Conservation (phyloP, 768 basidiomycete species). For the Leccinum truebloodii region DNA sequence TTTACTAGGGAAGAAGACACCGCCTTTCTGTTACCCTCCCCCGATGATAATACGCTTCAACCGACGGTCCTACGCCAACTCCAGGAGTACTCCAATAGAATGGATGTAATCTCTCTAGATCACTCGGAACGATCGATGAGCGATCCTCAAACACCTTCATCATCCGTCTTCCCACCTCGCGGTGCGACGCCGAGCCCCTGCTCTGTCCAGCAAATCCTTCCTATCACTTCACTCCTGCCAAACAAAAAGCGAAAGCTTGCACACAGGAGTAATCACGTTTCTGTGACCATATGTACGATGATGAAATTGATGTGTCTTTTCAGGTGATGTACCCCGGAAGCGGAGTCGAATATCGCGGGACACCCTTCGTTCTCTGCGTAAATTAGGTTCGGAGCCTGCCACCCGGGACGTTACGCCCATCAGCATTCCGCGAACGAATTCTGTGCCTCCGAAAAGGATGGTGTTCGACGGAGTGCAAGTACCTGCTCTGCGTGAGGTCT, state of each 20-base stretch:
- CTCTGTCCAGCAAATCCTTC: not conserved
- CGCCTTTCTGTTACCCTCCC: constrained; percentile 10
- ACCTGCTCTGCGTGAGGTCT: constrained; percentile 23
- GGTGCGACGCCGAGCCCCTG: not conserved
- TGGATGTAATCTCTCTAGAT: not conserved
- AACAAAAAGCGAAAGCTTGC: constrained; percentile 16
- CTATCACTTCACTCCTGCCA: not conserved
- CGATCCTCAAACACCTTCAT: not conserved
- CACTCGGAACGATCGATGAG: constrained; percentile 5
- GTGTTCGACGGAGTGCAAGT: constrained; percentile 35
- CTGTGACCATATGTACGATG: not conserved
- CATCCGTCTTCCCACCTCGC: not conserved
- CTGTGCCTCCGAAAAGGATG: constrained; percentile 24
- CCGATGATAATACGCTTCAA: constrained; percentile 3
- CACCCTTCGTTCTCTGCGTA: constrained; percentile 15
- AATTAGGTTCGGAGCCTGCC: constrained; percentile 32
- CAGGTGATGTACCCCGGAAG: constrained; percentile 25
- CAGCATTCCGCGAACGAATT: constrained; percentile 19
- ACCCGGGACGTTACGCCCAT: constrained; percentile 25
- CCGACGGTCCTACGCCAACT: constrained; percentile 16
- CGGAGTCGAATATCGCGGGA: constrained; percentile 20
- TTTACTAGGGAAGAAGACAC: constrained; percentile 10
- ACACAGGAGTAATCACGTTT: constrained; percentile 9
- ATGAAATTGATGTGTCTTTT: constrained; percentile 9
- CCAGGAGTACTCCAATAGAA: constrained; percentile 18